Evolutionary conservation across 805 yeast genomes (phyloP).

Genomic region (Candida nanaspora): DNA sequence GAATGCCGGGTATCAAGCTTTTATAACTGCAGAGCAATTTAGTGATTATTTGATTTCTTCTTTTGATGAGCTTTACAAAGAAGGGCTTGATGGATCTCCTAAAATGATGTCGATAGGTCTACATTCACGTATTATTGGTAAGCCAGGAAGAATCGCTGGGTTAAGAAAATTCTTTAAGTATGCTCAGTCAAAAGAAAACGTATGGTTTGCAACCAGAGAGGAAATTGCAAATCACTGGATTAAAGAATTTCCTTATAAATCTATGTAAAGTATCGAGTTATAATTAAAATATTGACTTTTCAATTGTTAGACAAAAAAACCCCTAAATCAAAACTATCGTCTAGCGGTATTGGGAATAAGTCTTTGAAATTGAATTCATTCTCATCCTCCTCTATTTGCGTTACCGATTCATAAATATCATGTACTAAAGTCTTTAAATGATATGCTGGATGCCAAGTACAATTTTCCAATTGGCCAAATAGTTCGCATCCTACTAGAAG

Average conservation of each 20-base stretch:
- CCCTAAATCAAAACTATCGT: background rate
- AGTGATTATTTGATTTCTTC: constrained; percentile 26
- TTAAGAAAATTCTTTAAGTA: constrained; percentile 28
- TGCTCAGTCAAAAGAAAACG: constrained; percentile 24
- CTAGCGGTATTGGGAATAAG: constrained; percentile 5
- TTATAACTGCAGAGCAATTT: constrained; percentile 17
- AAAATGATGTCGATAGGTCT: constrained; percentile 31
- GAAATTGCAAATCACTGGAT: constrained; percentile 26
- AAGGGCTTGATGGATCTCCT: constrained; percentile 16
- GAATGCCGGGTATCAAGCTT: constrained; percentile 15
- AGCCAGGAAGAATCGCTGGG: constrained; percentile 29
- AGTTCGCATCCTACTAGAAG: constrained; percentile 8
- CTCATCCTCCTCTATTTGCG: constrained; percentile 7
- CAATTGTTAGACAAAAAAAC: background rate
- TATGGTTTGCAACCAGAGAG: constrained; percentile 29
- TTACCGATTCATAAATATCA: constrained; percentile 8
- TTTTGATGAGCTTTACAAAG: constrained; percentile 29
- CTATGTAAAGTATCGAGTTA: no score
- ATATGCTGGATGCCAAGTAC: constrained; percentile 12
- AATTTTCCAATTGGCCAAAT: constrained; percentile 5
- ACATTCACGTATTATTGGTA: constrained; percentile 29
- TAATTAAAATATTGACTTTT: no score
- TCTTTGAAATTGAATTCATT: constrained; percentile 8
- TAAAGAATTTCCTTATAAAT: constrained; percentile 12
- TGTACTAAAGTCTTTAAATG: constrained; percentile 6